phyloP scores from a whole-genome alignment of 768 basidiomycete species.

The Boletellus sp. region DNA sequence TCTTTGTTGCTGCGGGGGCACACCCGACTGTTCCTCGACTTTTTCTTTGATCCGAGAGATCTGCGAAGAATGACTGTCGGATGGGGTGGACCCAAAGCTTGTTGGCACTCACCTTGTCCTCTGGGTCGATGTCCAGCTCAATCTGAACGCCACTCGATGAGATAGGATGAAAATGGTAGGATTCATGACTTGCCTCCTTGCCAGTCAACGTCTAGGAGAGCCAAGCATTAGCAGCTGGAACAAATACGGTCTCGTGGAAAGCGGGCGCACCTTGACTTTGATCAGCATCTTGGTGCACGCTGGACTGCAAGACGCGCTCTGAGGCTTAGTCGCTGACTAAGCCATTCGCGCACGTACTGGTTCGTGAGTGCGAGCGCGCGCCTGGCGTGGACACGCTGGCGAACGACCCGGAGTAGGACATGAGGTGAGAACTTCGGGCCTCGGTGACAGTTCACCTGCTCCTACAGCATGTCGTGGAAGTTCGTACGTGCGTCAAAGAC shows the following conservation, averaged over 20 bases:
- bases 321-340: not conserved
- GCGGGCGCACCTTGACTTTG: constrained; percentile 21
- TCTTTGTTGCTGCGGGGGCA: constrained; percentile 93
- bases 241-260: not conserved
- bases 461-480: no score
- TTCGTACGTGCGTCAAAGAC: no score
- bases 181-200: constrained; percentile 68
- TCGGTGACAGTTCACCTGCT: no score
- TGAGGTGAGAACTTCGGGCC: no score
- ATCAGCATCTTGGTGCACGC: constrained; percentile 18
- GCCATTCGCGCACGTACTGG: no score
- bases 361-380: no score
- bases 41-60: constrained; percentile 94
- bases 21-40: constrained; percentile 97
- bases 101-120: constrained; percentile 63
- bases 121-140: constrained; percentile 90
- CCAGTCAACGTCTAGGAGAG: constrained; percentile 81
- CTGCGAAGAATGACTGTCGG: constrained; percentile 38
- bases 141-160: constrained; percentile 48
- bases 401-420: no score
- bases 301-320: not conserved
- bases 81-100: not conserved
- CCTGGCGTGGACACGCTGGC: no score
- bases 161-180: not conserved
- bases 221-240: not conserved